These are phyloP conservation scores for Mucor plumbeus DNA, from an alignment of 371 early-diverging fungal genomes.

Conservation along the genomic window DNA sequence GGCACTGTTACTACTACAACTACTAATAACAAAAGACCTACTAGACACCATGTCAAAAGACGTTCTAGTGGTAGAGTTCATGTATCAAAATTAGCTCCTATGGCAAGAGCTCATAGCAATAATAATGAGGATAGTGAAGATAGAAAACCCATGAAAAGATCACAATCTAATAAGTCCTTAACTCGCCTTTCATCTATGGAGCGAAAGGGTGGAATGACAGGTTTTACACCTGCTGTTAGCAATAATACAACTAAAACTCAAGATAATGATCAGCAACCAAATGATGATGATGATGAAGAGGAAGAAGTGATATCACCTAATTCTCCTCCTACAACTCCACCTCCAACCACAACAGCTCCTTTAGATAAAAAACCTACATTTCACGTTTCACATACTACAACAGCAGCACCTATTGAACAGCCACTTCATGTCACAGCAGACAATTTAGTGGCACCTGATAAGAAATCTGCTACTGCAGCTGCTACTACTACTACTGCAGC, in stretches of 20 bases:
- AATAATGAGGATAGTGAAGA: slow-evolving; percentile 20
- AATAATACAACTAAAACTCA: slow-evolving; percentile 1
- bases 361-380: slow-evolving; percentile 14
- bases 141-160: slow-evolving; percentile 34
- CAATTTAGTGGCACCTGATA: slow-evolving; percentile 11
- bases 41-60: slow-evolving; percentile 43
- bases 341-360: slow-evolving; percentile 14
- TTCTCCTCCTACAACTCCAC: slow-evolving; percentile 22
- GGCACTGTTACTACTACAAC: slow-evolving; percentile 11
- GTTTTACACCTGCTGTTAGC: slow-evolving; percentile 13
- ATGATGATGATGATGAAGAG: background rate
- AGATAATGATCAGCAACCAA: background rate
- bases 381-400: slow-evolving; percentile 13
- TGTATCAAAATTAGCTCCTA: slow-evolving; percentile 36
- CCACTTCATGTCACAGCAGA: slow-evolving; percentile 22
- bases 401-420: slow-evolving; percentile 27
- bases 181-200: slow-evolving; percentile 26
- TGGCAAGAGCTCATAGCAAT: slow-evolving; percentile 28
- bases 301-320: slow-evolving; percentile 6
- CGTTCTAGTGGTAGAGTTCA: slow-evolving; percentile 38
- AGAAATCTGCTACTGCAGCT: background rate
- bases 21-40: slow-evolving; percentile 19
- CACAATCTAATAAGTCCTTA: slow-evolving; percentile 35
- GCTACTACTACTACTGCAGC: background rate
- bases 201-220: slow-evolving; percentile 9